Conservation (phyloP, 2,329 filamentous ascomycete genomes). For the Talaromyces sp. region DNA sequence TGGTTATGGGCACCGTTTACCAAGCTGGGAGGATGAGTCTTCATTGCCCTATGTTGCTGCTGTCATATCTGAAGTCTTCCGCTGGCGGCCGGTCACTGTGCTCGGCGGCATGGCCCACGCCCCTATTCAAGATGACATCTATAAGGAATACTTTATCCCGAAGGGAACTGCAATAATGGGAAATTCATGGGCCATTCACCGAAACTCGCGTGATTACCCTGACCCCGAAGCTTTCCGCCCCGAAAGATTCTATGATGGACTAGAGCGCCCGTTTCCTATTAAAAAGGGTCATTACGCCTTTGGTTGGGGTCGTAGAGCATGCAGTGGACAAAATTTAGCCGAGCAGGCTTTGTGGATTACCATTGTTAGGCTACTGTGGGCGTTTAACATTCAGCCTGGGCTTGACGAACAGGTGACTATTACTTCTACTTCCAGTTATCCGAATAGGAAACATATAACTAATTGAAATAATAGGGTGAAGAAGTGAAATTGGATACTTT, state of each 20-base stretch:
- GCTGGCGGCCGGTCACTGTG: constrained; percentile 44
- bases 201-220: background rate
- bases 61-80: constrained; percentile 52
- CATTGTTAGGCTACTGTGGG: constrained; percentile 52
- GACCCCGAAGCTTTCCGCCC: background rate
- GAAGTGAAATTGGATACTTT: background rate
- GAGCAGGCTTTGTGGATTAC: constrained; percentile 45
- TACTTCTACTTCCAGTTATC: background rate
- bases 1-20: constrained; percentile 39
- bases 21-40: constrained; percentile 34
- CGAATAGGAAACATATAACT: background rate
- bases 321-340: constrained; percentile 28
- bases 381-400: constrained; percentile 12
- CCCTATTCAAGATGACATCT: constrained; percentile 30
- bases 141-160: constrained; percentile 43
- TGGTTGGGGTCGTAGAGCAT: constrained; percentile 51
- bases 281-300: constrained; percentile 38
- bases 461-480: background rate
- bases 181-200: constrained; percentile 46
- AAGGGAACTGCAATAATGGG: constrained; percentile 39
- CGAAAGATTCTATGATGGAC: background rate
- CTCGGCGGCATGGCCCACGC: constrained; percentile 14
- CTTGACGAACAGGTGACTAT: background rate
- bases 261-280: background rate
- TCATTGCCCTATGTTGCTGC: constrained; percentile 39